Base-by-base conservation (phyloP, 768 basidiomycete species). In the Dendrothele bispora region DNA sequence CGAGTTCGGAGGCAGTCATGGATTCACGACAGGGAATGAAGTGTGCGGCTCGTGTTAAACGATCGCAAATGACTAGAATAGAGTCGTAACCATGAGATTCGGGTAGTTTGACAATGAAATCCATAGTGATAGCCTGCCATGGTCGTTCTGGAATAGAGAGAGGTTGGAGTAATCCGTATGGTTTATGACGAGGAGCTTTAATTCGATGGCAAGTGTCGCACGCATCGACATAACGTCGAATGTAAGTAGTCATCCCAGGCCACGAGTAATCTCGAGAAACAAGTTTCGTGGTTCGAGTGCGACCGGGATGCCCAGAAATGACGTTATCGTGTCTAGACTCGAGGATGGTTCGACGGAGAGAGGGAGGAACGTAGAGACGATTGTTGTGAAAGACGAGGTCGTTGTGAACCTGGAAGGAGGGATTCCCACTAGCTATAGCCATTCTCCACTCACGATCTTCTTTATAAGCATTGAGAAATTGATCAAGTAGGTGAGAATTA, bases 101-200 rank as follows among this genome's bases (percentile, higher is more conserved):
- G 0, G 73, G 74, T 1, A 78, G 67, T 46, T 69, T 65, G 38
- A 62, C 67, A 17, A 77, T 69, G 51, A 73, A 71, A 41, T 75
- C 71, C 67, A 74, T 72, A 0, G 62, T 61, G 21, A 75, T 65
- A 3, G 65, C 61, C 22, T 58, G 46, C 70, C 72, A 74, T 10
- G 69, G 73, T 12, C 55, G 55, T 1, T 51, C 8, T 1, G 69
- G 72, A 21, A 69, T 62, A 39, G 62, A 54, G 57, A 76, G 59
- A 40, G 67, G 66, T 46, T 67, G 48, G 18, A 74, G 55, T 5
- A 57, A 42, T 1, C 74, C 73, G 46, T 68, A 69, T 7, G 70
- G 68, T 27, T 63, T 56, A 48, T 72, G 68, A 12, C 61, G 59
- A 15, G 53, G 43, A 3, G 56, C 28, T 49, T 77, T 74, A 44